Evolutionary conservation across 2,329 filamentous ascomycete genomes (phyloP).

Genomic region (Chrysoporthe cubensis): DNA sequence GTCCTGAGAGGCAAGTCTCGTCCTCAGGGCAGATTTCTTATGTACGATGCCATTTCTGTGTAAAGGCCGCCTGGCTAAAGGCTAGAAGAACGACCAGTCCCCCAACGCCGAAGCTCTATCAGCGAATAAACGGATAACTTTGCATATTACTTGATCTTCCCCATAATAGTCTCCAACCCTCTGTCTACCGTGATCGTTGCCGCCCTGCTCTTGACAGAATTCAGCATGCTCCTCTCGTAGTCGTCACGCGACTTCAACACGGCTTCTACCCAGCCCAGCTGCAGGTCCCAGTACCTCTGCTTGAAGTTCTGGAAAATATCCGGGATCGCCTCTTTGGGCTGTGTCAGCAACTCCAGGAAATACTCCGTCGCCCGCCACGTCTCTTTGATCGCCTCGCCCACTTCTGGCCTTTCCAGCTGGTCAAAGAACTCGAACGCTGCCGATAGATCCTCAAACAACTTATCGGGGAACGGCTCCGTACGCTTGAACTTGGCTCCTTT

Average conservation of each 20-base stretch:
- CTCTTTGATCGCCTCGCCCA: slow-evolving; percentile 76
- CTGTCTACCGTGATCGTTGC: slow-evolving; percentile 81
- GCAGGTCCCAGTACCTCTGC: slow-evolving; percentile 86
- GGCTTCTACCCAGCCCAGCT: slow-evolving; percentile 93
- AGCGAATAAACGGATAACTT: background rate
- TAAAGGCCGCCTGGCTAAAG: background rate
- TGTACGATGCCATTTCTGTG: background rate
- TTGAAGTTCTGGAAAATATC: slow-evolving; percentile 86
- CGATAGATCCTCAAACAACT: slow-evolving; percentile 90
- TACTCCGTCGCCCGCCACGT: slow-evolving; percentile 91
- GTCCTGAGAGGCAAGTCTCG: background rate
- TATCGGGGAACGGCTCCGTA: slow-evolving; percentile 84
- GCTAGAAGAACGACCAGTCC: background rate
- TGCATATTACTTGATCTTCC: slow-evolving; percentile 72
- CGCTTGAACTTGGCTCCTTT: slow-evolving; percentile 87
- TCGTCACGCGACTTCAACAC: slow-evolving; percentile 87
- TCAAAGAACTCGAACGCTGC: slow-evolving; percentile 91
- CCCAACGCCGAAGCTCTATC: background rate
- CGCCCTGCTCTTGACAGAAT: slow-evolving; percentile 84
- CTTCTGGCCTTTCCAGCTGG: slow-evolving; percentile 69
- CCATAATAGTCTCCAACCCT: slow-evolving; percentile 91
- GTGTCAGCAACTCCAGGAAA: slow-evolving; percentile 78
- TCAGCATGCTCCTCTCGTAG: slow-evolving; percentile 89
- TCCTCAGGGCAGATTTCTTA: background rate
- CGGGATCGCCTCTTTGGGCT: slow-evolving; percentile 73